Evolutionary conservation across 2,329 filamentous ascomycete genomes (phyloP), one percentile per base, ranked within the genome.

Genomic region (Verticillium isaacii): DNA sequence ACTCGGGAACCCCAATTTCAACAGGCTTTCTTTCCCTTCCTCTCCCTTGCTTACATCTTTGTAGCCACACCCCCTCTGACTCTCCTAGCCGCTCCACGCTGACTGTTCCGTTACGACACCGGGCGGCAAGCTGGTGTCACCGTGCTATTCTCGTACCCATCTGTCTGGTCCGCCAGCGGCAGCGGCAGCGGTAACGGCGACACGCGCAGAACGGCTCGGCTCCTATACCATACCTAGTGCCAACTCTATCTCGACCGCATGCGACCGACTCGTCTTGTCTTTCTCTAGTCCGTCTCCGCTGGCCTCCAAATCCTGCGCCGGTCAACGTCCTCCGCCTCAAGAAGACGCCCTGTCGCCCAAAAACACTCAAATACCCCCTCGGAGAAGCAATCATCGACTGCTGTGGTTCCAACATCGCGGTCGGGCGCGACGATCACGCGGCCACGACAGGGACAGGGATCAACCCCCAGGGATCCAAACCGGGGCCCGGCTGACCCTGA

Each of bases 361-460:
- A 37, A 45, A 29, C 29, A 29, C 32, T 29, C 23, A n/a, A 41
- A 3, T n/a, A 23, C 29, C 56, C 34, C 39, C 39, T 45, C 39
- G 39, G 39, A 45, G n/a, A 19, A n/a, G 39, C 39, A 45, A 45
- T 1, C 39, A 19, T 45, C 39, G 17, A 19, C 39, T 45, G 39
- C 6, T 45, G 52, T 55, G 52, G 41, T 59, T 41, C 57, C 57
- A 54, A 41, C 39, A 50, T 59, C 45, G 41, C 41, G 57, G 57
- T 59, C 41, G 57, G 32, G 57, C 39, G 39, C 32, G 57, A 36
- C 57, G 57, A 59, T 59, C 57, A 59, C 45, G 57, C 57, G 41
- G 52, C 52, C 25, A 55, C 19, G 52, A 55, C 52, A 55, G 52
- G 52, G 52, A 29, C 52, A 32, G 29, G 52, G 52, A 55, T 32